Percentiles rank a stretch among this genome's conserved stretches.
phyloP scores from a whole-genome alignment of 2,329 filamentous ascomycete species.

The Paracamarosporium sp. region DNA sequence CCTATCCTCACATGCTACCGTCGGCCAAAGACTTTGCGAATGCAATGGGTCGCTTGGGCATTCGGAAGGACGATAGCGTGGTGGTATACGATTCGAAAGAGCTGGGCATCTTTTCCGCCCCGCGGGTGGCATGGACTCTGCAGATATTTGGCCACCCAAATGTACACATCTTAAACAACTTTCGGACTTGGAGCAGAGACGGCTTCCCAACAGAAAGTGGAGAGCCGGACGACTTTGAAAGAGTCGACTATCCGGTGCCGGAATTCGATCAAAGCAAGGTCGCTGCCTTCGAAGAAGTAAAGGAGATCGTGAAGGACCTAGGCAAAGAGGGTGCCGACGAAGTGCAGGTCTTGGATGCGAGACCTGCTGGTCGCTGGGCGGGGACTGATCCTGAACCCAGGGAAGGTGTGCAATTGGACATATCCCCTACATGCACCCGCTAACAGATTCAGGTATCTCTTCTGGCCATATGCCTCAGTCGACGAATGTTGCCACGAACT shows the following conservation, averaged over 20 bases:
- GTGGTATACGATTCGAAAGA: conserved; percentile 95
- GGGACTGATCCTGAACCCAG: conserved; percentile 87
- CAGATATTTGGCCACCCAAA: conserved; percentile 85
- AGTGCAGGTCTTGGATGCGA: conserved; percentile 88
- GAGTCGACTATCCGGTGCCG: conserved; percentile 52
- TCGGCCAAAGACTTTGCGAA: conserved; percentile 79
- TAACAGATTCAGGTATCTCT: conserved; percentile 59
- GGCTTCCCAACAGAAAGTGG: conserved; percentile 85
- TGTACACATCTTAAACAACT: conserved; percentile 95
- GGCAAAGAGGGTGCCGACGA: conserved; percentile 85
- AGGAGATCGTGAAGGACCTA: conserved; percentile 74
- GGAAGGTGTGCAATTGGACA: conserved; percentile 59
- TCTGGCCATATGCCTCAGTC: conserved; percentile 93
- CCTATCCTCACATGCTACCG: conserved; percentile 97
- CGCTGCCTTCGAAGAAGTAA: conserved; percentile 82
- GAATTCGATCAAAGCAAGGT: conserved; percentile 66
- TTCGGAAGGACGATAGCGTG: conserved; percentile 83
- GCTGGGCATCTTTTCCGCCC: conserved; percentile 91
- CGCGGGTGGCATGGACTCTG: conserved; percentile 92
- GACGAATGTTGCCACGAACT: conserved; percentile 79
- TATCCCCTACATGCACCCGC: background rate
- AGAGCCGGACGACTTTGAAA: conserved; percentile 59
- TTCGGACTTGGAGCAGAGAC: conserved; percentile 88
- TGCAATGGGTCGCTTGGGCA: conserved; percentile 88
- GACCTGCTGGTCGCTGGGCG: conserved; percentile 78